Conservation (phyloP, 176 grass and related monocot genomes). For the Cenchrus americanus region DNA sequence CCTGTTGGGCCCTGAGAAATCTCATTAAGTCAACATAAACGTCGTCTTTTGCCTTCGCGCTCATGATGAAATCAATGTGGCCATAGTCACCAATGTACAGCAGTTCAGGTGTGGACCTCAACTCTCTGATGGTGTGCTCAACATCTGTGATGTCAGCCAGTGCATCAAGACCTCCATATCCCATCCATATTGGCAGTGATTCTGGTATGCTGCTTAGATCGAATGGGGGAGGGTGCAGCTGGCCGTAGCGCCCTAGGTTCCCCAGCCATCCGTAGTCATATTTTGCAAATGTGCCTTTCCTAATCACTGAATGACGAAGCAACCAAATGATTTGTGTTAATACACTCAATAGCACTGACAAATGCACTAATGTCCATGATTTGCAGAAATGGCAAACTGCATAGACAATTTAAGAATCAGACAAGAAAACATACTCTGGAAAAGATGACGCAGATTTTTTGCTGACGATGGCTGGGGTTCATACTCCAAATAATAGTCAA, state of each 20-base stretch:
- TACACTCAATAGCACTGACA: neutral
- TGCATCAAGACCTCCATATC: constrained; percentile 79
- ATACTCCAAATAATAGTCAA: constrained; percentile 90
- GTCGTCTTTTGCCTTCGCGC: constrained; percentile 75
- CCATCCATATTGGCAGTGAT: constrained; percentile 83
- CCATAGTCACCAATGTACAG: constrained; percentile 78
- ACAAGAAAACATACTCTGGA: constrained; percentile 78
- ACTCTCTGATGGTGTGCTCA: constrained; percentile 56
- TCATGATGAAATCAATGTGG: constrained; percentile 71
- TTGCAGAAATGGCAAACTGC: neutral
- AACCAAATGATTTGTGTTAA: neutral
- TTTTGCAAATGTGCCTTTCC: constrained; percentile 83
- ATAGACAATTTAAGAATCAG: constrained; percentile 12
- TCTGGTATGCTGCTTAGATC: constrained; percentile 67
- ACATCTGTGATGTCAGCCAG: constrained; percentile 81
- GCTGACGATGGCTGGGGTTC: constrained; percentile 98
- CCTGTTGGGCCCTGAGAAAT: constrained; percentile 65
- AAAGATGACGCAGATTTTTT: constrained; percentile 95
- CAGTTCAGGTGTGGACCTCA: constrained; percentile 68
- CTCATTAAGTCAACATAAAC: constrained; percentile 69
- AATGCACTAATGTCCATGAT: neutral
- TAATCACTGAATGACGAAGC: constrained; percentile 66
- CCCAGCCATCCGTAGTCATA: constrained; percentile 77
- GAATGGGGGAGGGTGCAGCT: constrained; percentile 57
- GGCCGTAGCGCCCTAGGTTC: constrained; percentile 64